Conservation (phyloP, 2,329 filamentous ascomycete genomes). For the Pseudogymnoascus sp. region DNA sequence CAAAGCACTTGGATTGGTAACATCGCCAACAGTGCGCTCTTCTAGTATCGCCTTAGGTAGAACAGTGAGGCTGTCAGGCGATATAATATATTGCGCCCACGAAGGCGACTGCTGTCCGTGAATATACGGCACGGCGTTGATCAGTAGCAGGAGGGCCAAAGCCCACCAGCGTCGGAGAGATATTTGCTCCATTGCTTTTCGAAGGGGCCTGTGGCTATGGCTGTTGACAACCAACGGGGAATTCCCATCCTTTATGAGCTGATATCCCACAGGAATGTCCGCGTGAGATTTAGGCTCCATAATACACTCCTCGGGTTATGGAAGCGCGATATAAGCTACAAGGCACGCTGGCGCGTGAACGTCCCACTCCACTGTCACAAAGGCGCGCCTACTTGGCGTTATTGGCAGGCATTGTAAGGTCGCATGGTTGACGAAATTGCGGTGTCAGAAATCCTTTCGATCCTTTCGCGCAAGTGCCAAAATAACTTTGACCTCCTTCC, state of each 20-base stretch:
- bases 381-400: background rate
- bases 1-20: slow-evolving; percentile 32
- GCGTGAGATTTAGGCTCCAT: background rate
- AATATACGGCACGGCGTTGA: background rate
- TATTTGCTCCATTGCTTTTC: background rate
- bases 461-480: background rate
- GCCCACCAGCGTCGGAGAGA: background rate
- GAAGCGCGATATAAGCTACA: background rate
- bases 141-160: background rate
- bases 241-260: background rate
- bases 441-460: background rate
- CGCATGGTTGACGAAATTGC: background rate
- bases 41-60: slow-evolving; percentile 29
- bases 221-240: background rate
- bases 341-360: background rate
- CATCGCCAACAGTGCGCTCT: slow-evolving; percentile 31
- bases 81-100: slow-evolving; percentile 36
- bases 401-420: background rate
- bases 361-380: background rate
- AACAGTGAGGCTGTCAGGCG: slow-evolving; percentile 29
- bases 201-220: background rate
- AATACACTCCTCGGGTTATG: background rate
- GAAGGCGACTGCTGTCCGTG: slow-evolving; percentile 14
- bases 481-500: background rate
- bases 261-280: background rate